Conservation (phyloP, 2,329 filamentous ascomycete species). For the Claviceps sorghi region DNA sequence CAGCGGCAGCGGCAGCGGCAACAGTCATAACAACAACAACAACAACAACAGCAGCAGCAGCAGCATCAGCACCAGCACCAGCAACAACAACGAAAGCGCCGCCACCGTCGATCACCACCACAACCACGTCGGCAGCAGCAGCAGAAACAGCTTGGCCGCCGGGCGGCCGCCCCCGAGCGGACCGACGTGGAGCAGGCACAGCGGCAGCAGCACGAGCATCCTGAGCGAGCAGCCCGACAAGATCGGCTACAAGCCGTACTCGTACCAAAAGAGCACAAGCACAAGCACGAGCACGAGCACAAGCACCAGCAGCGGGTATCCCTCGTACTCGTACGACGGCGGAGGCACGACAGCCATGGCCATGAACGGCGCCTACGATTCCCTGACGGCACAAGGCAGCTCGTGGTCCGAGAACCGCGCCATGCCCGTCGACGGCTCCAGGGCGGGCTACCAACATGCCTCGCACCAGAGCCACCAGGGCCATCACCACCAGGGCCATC, state of each 20-base stretch:
- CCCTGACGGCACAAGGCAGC: neutral
- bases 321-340: neutral
- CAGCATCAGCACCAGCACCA: neutral
- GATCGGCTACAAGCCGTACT: slow-evolving; percentile 19
- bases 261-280: slow-evolving; percentile 12
- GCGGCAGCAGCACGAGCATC: slow-evolving; percentile 6
- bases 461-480: neutral
- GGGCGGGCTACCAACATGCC: neutral
- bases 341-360: neutral
- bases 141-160: neutral
- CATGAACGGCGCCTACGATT: neutral
- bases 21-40: neutral
- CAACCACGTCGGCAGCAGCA: neutral
- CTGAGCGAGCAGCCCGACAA: slow-evolving; percentile 6
- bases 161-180: neutral
- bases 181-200: neutral
- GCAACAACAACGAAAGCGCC: too few relatives aligned
- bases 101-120: neutral
- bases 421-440: neutral
- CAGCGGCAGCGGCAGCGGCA: neutral
- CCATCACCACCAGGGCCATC: neutral
- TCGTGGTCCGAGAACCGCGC: neutral
- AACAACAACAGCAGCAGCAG: neutral
- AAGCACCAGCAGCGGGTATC: neutral
- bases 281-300: slow-evolving; percentile 6